Evolutionary conservation across 1,284 basidiomycete genomes (phyloP).

Genomic region (Xerocomus nothofagi): DNA sequence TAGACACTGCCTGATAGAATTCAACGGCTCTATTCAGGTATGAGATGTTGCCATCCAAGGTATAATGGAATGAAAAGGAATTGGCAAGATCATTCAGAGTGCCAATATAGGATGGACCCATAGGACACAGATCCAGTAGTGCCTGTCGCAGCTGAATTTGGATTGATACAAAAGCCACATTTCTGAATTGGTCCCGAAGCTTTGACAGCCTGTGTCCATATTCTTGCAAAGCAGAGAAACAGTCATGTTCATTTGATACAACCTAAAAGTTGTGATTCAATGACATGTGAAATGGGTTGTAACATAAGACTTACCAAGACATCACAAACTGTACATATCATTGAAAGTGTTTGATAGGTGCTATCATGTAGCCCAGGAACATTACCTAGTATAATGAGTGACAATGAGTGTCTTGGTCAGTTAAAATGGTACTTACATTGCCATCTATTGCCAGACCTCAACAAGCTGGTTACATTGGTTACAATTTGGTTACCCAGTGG

Average conservation of each 20-base stretch:
- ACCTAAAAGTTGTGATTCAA: not conserved
- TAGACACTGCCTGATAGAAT: not conserved
- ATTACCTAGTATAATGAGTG: not conserved
- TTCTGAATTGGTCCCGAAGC: not conserved
- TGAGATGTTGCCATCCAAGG: not conserved
- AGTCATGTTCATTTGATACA: not conserved
- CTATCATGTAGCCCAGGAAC: not conserved
- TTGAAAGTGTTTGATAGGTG: not conserved
- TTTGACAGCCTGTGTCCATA: not conserved
- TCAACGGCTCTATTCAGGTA: not conserved
- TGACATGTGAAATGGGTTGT: not conserved
- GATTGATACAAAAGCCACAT: not conserved
- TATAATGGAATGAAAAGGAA: not conserved
- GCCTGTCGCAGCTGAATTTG: not conserved
- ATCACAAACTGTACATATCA: not conserved
- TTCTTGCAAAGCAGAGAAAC: not conserved
- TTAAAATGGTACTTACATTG: not conserved
- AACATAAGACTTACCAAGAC: not conserved
- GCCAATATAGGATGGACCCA: not conserved
- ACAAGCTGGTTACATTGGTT: not conserved
- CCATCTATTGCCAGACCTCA: not conserved
- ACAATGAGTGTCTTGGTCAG: no score
- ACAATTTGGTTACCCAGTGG: not conserved
- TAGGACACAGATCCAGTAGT: not conserved
- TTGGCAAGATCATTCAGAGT: not conserved